Conservation (phyloP, 176 grass and related monocot genomes). For the Lolium rigidum region DNA sequence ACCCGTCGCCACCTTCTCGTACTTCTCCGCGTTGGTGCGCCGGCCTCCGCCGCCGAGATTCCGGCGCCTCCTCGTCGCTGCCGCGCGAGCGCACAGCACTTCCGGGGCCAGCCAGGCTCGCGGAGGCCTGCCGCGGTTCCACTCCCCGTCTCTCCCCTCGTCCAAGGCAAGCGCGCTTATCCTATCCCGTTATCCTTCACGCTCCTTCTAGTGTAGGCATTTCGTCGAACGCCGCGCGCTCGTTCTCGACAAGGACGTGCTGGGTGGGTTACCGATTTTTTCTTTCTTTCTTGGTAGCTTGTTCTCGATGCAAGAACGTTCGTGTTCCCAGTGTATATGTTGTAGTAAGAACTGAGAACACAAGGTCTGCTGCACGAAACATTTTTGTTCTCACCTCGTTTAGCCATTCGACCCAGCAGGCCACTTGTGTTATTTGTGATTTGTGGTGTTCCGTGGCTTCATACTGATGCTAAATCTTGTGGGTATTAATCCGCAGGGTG, state of each 20-base stretch:
- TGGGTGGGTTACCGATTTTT: background rate
- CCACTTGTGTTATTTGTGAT: background rate
- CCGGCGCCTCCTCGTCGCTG: constrained; percentile 34
- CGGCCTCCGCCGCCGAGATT: constrained; percentile 23
- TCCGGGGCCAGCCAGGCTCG: constrained; percentile 57
- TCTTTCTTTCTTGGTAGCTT: background rate
- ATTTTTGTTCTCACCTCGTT: background rate
- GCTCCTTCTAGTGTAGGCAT: constrained; percentile 32
- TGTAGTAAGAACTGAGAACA: background rate
- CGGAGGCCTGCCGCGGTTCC: constrained; percentile 78
- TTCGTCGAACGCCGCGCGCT: constrained; percentile 42
- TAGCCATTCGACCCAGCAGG: background rate
- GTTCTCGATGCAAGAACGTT: background rate
- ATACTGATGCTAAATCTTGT: background rate
- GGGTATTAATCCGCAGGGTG: constrained; percentile 54
- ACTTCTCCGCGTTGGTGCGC: constrained; percentile 50
- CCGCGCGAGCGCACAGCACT: constrained; percentile 42
- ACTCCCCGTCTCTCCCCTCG: constrained; percentile 66
- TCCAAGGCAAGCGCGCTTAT: constrained; percentile 44
- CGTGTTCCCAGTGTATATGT: background rate
- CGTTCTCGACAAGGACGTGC: background rate
- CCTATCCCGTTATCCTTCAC: background rate
- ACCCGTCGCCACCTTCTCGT: constrained; percentile 24
- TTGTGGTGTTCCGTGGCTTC: background rate
- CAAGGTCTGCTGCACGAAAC: background rate